Evolutionary conservation across 2,329 filamentous ascomycete genomes (phyloP), one percentile per base, ranked within the genome.

Genomic region (Alternaria atra): DNA sequence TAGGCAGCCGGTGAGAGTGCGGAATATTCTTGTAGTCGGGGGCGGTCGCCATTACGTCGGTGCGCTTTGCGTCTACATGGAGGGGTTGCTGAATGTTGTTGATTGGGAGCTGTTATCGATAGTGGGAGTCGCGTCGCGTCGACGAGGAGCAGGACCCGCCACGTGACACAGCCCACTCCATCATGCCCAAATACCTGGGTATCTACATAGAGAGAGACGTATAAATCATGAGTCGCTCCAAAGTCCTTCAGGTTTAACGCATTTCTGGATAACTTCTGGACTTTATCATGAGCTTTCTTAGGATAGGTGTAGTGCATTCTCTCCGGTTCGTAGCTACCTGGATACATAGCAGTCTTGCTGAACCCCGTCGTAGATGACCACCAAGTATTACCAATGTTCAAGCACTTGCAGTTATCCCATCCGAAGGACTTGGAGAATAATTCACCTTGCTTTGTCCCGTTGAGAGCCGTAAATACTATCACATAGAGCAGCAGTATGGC

Each of bases 1-100:
- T 83, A 58, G 89, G 85, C 72, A 94, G 85, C 69, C 89, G 89
- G 65, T 93, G 84, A 29, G 87, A 85, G 52, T 91, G 89, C n/a
- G 90, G 85, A 51, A 95, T 85, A 67, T 90, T 88, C 57, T 88
- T 88, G 52, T 87, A 88, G 47, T 90, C 91, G 17, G 92, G 91
- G 37, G 92, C 83, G 56, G 89, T 89, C 61, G 91, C 80, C 53
- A 72, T 75, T 48, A 69, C 60, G 63, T 68, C 62, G 50, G 69
- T 64, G 71, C 69, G 48, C 50, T 61, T 32, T 72, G 69, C 66
- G 66, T 70, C 72, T 72, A 72, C 74, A 75, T 76, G 63, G 64
- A 64, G 63, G 48, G 61, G 52, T 51, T 58, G 57, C 44, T 40
- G 55, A 50, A 48, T 43, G 53, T 60, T 60, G 51, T 54, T 56